Conservation (phyloP, 192 early-diverging fungal species). For the Entomortierella chlamydospora region DNA sequence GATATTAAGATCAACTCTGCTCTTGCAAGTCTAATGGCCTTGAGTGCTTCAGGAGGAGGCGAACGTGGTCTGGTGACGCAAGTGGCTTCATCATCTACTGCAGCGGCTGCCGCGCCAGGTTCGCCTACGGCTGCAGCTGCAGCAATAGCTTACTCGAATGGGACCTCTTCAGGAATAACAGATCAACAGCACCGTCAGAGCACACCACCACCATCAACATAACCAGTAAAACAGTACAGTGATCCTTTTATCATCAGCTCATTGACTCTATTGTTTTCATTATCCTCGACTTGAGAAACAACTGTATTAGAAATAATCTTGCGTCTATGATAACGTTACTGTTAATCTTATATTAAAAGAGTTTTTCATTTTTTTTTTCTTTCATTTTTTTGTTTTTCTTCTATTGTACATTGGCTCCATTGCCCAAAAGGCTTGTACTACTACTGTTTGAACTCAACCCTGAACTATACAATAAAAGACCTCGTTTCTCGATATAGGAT, state of each 20-base stretch:
- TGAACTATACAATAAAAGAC: constrained; percentile 43
- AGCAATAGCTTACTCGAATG: no score
- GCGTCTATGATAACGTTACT: no score
- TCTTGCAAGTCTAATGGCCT: constrained; percentile 42
- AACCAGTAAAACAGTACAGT: no score
- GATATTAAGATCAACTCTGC: constrained; percentile 46
- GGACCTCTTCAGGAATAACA: background rate
- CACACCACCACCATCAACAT: constrained; percentile 1
- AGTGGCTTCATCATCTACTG: background rate
- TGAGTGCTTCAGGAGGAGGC: constrained; percentile 35
- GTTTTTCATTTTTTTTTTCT: background rate
- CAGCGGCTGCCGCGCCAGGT: background rate
- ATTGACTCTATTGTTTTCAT: no score
- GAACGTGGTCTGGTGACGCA: background rate
- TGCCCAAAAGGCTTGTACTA: background rate
- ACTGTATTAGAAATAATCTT: no score
- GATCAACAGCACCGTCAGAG: background rate
- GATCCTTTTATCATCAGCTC: no score
- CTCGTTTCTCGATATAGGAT: constrained; percentile 68
- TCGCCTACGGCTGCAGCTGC: background rate
- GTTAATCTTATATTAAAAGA: no score
- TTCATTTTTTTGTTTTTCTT: no score
- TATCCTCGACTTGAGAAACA: no score
- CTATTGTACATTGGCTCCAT: background rate
- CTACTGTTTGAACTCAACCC: constrained; percentile 21